A percentile compares a stretch with the other conserved stretches of the same genome.
These are phyloP conservation scores for Verticillium nubilum DNA, from an alignment of 2,329 filamentous ascomycete genomes.

Conservation along the genomic window DNA sequence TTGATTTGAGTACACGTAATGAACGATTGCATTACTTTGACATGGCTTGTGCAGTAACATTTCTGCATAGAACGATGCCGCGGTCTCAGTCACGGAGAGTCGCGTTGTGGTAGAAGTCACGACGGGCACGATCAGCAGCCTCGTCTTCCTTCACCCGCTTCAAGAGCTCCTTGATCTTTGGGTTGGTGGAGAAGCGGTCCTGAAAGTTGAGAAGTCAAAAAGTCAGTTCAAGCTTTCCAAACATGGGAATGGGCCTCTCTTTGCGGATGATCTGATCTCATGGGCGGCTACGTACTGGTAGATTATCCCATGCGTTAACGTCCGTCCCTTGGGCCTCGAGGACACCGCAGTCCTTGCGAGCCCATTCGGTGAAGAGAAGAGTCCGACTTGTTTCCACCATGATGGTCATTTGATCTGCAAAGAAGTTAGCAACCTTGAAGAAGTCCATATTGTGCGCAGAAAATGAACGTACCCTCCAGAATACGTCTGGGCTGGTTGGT, in stretches of 20 bases:
- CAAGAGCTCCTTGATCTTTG: no score
- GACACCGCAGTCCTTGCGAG: slow-evolving; percentile 33
- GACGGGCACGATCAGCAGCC: no score
- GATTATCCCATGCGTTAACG: slow-evolving; percentile 46
- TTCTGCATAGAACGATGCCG: no score
- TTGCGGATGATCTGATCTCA: background rate
- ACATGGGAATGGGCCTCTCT: background rate
- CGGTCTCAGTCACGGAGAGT: no score
- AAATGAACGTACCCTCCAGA: background rate
- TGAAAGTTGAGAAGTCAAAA: background rate
- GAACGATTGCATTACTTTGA: background rate
- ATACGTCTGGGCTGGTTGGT: background rate
- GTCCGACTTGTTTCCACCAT: slow-evolving; percentile 19
- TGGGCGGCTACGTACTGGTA: slow-evolving; percentile 36
- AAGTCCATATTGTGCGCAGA: background rate
- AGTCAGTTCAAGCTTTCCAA: no score
- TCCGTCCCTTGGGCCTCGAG: slow-evolving; percentile 23
- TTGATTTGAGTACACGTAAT: background rate
- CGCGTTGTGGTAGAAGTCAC: no score
- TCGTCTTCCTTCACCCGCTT: no score
- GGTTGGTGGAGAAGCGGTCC: no score
- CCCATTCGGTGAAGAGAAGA: slow-evolving; percentile 54
- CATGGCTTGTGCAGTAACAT: background rate
- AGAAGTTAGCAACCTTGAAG: background rate
- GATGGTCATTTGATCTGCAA: background rate